Conservation (phyloP, 768 basidiomycete genomes). For the Hirschioporus abietinus region DNA sequence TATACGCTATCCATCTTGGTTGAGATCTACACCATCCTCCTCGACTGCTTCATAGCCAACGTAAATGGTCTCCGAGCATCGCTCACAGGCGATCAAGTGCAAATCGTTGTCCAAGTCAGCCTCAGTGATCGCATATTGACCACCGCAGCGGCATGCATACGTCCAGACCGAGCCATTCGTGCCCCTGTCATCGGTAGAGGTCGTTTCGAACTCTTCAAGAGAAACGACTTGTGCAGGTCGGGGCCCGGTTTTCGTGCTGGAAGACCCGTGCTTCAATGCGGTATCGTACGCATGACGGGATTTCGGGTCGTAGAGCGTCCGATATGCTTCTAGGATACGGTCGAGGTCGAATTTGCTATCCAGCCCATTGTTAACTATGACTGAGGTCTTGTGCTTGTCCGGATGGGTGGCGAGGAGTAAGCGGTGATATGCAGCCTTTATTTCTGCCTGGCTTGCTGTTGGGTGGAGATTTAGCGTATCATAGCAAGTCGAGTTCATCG, state of each 20-base stretch:
- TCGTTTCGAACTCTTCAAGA: slow-evolving; percentile 56
- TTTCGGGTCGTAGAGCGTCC: slow-evolving; percentile 46
- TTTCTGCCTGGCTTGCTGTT: slow-evolving; percentile 44
- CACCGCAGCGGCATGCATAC: slow-evolving; percentile 72
- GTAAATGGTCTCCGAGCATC: slow-evolving; percentile 82
- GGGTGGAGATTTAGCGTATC: slow-evolving; percentile 46
- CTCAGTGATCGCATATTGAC: slow-evolving; percentile 51
- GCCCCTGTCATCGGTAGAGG: slow-evolving; percentile 26
- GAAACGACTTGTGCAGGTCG: slow-evolving; percentile 78
- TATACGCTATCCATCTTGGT: neutral
- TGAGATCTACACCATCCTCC: slow-evolving; percentile 9
- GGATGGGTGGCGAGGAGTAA: slow-evolving; percentile 63
- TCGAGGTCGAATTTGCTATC: slow-evolving; percentile 39
- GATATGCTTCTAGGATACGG: slow-evolving; percentile 62
- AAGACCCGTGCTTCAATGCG: slow-evolving; percentile 7
- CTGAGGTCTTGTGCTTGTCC: slow-evolving; percentile 36
- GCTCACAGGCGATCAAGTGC: slow-evolving; percentile 67
- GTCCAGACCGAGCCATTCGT: slow-evolving; percentile 39
- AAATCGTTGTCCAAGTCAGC: slow-evolving; percentile 61
- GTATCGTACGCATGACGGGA: slow-evolving; percentile 50
- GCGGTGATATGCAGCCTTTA: slow-evolving; percentile 69
- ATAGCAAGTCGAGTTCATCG: slow-evolving; percentile 38
- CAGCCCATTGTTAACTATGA: slow-evolving; percentile 23
- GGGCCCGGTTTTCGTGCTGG: slow-evolving; percentile 27
- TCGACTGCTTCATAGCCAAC: slow-evolving; percentile 68